phyloP scores from a whole-genome alignment of 2,329 filamentous ascomycete genomes.

The Fusarium clavum region DNA sequence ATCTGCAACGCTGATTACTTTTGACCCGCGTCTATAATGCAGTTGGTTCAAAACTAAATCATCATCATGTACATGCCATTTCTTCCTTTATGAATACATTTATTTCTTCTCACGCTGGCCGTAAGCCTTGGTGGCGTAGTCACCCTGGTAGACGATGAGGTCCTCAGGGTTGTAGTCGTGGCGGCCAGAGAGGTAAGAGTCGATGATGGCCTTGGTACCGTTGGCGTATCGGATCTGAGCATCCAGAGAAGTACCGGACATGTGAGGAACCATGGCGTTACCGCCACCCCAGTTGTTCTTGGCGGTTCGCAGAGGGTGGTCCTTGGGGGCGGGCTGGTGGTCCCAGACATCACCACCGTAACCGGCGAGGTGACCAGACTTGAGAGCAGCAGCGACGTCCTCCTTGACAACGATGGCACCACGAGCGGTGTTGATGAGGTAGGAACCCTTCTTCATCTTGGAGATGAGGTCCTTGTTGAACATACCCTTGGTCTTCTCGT shows the following conservation, averaged over 20 bases:
- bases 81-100: constrained; percentile 28
- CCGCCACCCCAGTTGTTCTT: constrained; percentile 96
- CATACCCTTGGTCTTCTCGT: constrained; percentile 95
- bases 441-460: constrained; percentile 99
- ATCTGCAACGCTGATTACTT: constrained; percentile 41
- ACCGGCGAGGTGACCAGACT: constrained; percentile 88
- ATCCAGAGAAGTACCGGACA: constrained; percentile 98
- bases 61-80: constrained; percentile 41
- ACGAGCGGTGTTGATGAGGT: constrained; percentile 98
- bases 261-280: constrained; percentile 99
- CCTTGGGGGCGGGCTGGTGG: constrained; percentile 94
- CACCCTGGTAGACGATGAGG: constrained; percentile 87
- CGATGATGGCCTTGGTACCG: constrained; percentile 88
- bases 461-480: constrained; percentile 99
- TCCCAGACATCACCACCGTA: constrained; percentile 95
- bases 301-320: constrained; percentile 92
- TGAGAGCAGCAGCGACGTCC: constrained; percentile 93
- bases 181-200: constrained; percentile 89
- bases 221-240: constrained; percentile 92
- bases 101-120: constrained; percentile 73
- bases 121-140: constrained; percentile 96
- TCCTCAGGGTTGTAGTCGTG: constrained; percentile 91
- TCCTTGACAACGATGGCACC: constrained; percentile 99
- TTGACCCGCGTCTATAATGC: constrained; percentile 40
- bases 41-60: constrained; percentile 33